Base-by-base conservation (phyloP, 306 rosid genomes). In the Comarum palustre region DNA sequence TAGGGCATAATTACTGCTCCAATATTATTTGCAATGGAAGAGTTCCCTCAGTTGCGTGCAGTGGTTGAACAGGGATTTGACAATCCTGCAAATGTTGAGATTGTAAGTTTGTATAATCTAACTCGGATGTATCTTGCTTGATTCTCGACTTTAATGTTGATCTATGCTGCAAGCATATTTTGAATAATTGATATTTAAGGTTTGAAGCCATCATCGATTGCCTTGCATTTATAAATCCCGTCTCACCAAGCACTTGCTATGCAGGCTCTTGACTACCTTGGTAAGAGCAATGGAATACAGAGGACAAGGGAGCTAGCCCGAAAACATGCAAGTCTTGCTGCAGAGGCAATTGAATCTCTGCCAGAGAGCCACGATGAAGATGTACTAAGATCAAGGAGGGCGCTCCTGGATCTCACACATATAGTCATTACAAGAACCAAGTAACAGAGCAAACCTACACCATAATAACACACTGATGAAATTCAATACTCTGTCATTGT, bases 1-100 rank as follows among this genome's bases (percentile, higher is more conserved):
- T 78, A 94, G 99, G 99, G 99, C 77, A 88, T 94, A 54, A 71
- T 91, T 45, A 94, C 99, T 2, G 99, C 97, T 80, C 99, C 99
- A 3, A 74, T 91, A 68, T 85, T 94, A 81, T 94, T 89, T 84
- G 97, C 99, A 24, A 87, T 89, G 91, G 99, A 94, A 85, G 99
- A 94, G 81, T 89, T 89, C 78, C 97, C 97, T 57, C 85, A 94
- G 78, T 68, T 94, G 90, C 92, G 82, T n/a, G 58, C 72, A 16
- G 79, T 91, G 29, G 89, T 93, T 66, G 87, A 84, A 4, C 77
- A 72, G 47, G 98, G 98, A 62, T 86, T 93, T 77, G 98, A 89
- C 64, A 84, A 90, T 71, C 89, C 96, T 55, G 87, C 70, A 59
- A 89, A 91, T 79, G 74, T 94, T 47, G 87, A 84, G 72, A 79